A percentile compares a stretch with the other conserved stretches of the same genome.
phyloP scores from a whole-genome alignment of 1,284 basidiomycete species.

The Hymenochaete sp. region DNA sequence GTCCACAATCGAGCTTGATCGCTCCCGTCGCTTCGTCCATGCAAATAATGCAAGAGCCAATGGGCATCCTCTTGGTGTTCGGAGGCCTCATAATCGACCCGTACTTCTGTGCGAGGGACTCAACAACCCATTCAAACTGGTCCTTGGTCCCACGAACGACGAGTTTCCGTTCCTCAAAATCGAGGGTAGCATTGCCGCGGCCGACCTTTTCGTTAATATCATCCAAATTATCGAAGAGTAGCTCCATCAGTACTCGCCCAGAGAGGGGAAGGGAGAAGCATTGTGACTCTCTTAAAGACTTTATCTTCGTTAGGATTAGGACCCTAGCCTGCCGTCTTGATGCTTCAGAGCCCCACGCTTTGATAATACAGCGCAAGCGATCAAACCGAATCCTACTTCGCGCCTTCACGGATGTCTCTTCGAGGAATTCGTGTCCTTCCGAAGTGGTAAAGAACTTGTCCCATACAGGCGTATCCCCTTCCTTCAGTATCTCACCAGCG shows the following conservation, averaged over 20 bases:
- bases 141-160: constrained; percentile 25
- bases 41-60: constrained; percentile 47
- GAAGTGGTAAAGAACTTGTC: constrained; percentile 45
- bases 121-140: constrained; percentile 33
- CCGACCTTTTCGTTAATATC: constrained; percentile 30
- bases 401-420: constrained; percentile 35
- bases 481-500: constrained; percentile 45
- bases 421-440: constrained; percentile 34
- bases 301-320: constrained; percentile 2
- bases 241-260: constrained; percentile 27
- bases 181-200: constrained; percentile 31
- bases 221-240: constrained; percentile 21
- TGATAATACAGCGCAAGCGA: constrained; percentile 34
- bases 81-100: constrained; percentile 21
- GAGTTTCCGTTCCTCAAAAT: constrained; percentile 20
- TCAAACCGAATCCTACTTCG: constrained; percentile 38
- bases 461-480: constrained; percentile 48
- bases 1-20: constrained; percentile 49
- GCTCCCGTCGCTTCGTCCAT: constrained; percentile 44
- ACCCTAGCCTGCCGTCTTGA: constrained; percentile 2
- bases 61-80: constrained; percentile 17
- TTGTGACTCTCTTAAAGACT: constrained; percentile 20
- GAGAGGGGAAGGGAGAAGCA: constrained; percentile 26
- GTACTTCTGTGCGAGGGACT: constrained; percentile 20
- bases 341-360: constrained; percentile 31